Evolutionary conservation across 1,284 basidiomycete species (phyloP).

Genomic region (Schizopora paradoxa): DNA sequence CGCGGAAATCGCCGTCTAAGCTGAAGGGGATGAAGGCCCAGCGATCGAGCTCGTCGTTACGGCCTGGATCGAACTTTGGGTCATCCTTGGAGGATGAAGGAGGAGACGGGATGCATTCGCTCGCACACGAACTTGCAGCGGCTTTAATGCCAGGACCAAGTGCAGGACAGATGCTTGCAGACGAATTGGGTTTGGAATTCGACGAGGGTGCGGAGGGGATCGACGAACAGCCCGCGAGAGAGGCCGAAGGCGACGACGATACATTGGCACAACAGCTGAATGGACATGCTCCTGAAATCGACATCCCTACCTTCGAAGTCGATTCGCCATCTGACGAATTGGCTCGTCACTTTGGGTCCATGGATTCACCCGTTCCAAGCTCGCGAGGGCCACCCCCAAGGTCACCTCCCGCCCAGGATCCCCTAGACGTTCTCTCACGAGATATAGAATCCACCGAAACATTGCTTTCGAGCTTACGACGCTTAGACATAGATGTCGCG

Average conservation of each 20-base stretch:
- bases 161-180: constrained; percentile 63
- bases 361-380: too few species aligned
- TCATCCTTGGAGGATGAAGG: constrained; percentile 7
- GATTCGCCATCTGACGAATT: constrained; percentile 9
- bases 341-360: constrained; percentile 11
- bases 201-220: constrained; percentile 81
- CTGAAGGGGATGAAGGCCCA: constrained; percentile 2
- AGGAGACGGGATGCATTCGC: constrained; percentile 48
- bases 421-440: constrained; percentile 64
- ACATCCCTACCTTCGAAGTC: constrained; percentile 1
- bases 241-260: constrained; percentile 25
- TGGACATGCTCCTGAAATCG: constrained; percentile 9
- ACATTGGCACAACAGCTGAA: constrained; percentile 26
- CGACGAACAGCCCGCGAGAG: constrained; percentile 38
- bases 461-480: constrained; percentile 65
- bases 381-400: neutral
- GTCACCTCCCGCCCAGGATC: constrained; percentile 46
- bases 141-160: constrained; percentile 80
- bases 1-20: constrained; percentile 6
- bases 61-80: constrained; percentile 3
- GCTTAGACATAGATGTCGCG: constrained; percentile 52
- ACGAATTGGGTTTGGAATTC: constrained; percentile 82
- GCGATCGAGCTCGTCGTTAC: constrained; percentile 7
- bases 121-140: constrained; percentile 77
- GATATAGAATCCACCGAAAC: constrained; percentile 72